phyloP scores from a whole-genome alignment of 1,284 basidiomycete species.

The Limonomyces culmigenus region DNA sequence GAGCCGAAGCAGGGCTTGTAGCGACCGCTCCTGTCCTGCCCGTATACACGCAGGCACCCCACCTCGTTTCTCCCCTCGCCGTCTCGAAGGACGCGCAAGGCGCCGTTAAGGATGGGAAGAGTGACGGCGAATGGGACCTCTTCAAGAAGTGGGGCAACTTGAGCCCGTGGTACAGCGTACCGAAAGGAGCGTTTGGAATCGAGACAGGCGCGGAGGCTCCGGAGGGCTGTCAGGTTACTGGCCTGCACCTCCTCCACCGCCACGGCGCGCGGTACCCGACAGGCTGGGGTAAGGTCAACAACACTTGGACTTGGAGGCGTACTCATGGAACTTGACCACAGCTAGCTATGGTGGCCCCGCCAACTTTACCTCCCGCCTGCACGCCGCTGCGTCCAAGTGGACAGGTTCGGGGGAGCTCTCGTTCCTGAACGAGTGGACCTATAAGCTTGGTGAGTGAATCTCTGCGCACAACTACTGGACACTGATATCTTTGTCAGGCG shows the following conservation, averaged over 20 bases:
- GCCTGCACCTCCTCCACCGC: slow-evolving; percentile 62
- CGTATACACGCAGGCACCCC: slow-evolving; percentile 49
- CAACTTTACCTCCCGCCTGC: slow-evolving; percentile 37
- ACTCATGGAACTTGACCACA: slow-evolving; percentile 11
- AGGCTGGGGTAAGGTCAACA: background rate
- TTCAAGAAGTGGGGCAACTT: slow-evolving; percentile 73
- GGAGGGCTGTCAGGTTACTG: slow-evolving; percentile 50
- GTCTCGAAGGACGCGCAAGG: slow-evolving; percentile 7
- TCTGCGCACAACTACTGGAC: no score
- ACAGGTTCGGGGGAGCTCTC: slow-evolving; percentile 41
- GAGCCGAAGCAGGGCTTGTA: slow-evolving; percentile 64
- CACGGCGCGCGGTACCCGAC: slow-evolving; percentile 75
- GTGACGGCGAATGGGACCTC: slow-evolving; percentile 31
- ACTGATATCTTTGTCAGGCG: no score
- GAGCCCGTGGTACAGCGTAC: slow-evolving; percentile 71
- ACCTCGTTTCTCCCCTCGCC: slow-evolving; percentile 33
- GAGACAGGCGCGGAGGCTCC: slow-evolving; percentile 56
- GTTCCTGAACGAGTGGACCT: slow-evolving; percentile 69
- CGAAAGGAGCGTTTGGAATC: slow-evolving; percentile 51
- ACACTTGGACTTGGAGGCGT: background rate
- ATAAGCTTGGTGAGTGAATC: slow-evolving; percentile 67
- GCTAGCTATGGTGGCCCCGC: slow-evolving; percentile 53
- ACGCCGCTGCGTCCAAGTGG: slow-evolving; percentile 37
- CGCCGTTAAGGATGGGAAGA: slow-evolving; percentile 7
- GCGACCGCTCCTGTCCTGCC: slow-evolving; percentile 67